Evolutionary conservation across 169 alveolate species (phyloP), one percentile per base, ranked within the genome.

Genomic region (Plasmodium gaboni): DNA sequence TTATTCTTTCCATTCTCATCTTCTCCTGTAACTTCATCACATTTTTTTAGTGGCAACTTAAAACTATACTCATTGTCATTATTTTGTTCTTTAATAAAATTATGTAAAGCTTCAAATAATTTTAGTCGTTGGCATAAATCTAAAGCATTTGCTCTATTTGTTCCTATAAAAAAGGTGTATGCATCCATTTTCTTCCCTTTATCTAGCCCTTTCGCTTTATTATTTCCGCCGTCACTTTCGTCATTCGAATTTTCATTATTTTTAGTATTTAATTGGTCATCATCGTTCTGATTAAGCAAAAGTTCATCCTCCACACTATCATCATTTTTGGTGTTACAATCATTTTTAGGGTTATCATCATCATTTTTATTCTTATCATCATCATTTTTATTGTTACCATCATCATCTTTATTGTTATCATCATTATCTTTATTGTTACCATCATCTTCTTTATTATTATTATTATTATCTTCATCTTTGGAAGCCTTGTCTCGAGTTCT

Each of bases 61-160:
- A 95, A 94, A 24, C 96, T 94, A 55, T 89, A 76, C 24, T 86
- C 92, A n/a, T 73, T 70, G 10, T 92, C 92, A 15, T 94, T 94
- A 87, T 94, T 93, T 76, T 93, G 95, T 12, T 93, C 91, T 59
- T 87, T 73, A 22, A 93, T 48, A 61, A 86, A 87, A 15, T 85
- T 86, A 17, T 93, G 94, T 48, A 93, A 73, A 42, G 91, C 60
- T 57, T 86, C 38, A 60, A 89, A 91, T 59, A 93, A 83, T 12
- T 89, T 88, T 42, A 83, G 68, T 13, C 94, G 76, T 44, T 93
- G 94, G 8, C 91, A 85, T 19, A 93, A 67, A 59, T 93, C 95
- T 64, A 89, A 50, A 42, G 95, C 95, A 63, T 93, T 93, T 28
- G 89, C 95, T 69, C 88, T 80, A 38, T 87, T 93, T 26, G 91